Evolutionary conservation across 768 basidiomycete species (phyloP).

Genomic region (Lanmaoa rubissima): DNA sequence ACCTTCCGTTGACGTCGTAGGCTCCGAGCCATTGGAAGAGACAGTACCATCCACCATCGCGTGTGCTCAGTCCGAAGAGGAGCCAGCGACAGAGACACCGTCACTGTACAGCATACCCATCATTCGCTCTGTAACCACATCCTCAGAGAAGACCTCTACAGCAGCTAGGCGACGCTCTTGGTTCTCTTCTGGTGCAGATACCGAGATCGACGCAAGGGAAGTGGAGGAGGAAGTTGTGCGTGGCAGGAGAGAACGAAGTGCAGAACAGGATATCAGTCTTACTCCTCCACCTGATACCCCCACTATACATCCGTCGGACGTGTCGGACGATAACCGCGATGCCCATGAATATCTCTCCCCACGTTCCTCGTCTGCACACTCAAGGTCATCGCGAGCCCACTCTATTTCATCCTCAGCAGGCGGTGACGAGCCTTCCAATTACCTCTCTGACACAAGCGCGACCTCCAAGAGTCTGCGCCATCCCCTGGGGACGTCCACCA

Average conservation of each 20-base stretch:
- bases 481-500: slow-evolving; percentile 37
- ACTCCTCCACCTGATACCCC: slow-evolving; percentile 7
- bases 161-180: slow-evolving; percentile 49
- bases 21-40: slow-evolving; percentile 36
- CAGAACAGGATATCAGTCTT: slow-evolving; percentile 38
- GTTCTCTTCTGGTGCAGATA: slow-evolving; percentile 49
- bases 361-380: slow-evolving; percentile 41
- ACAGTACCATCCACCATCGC: slow-evolving; percentile 10
- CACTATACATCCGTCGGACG: slow-evolving; percentile 4
- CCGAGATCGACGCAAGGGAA: slow-evolving; percentile 30
- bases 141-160: slow-evolving; percentile 25
- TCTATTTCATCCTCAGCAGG: slow-evolving; percentile 35
- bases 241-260: slow-evolving; percentile 26
- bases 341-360: slow-evolving; percentile 21
- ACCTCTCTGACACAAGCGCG: slow-evolving; percentile 34
- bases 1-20: slow-evolving; percentile 21
- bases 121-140: slow-evolving; percentile 23
- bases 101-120: slow-evolving; percentile 23
- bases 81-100: slow-evolving; percentile 21
- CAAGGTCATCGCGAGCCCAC: slow-evolving; percentile 35
- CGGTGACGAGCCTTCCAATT: slow-evolving; percentile 28
- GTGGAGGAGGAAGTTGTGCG: slow-evolving; percentile 24
- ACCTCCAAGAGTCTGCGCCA: slow-evolving; percentile 39
- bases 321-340: slow-evolving; percentile 23
- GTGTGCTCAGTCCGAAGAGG: slow-evolving; percentile 34